Conservation (phyloP, 768 basidiomycete genomes). For the Termitomyces sp. region DNA sequence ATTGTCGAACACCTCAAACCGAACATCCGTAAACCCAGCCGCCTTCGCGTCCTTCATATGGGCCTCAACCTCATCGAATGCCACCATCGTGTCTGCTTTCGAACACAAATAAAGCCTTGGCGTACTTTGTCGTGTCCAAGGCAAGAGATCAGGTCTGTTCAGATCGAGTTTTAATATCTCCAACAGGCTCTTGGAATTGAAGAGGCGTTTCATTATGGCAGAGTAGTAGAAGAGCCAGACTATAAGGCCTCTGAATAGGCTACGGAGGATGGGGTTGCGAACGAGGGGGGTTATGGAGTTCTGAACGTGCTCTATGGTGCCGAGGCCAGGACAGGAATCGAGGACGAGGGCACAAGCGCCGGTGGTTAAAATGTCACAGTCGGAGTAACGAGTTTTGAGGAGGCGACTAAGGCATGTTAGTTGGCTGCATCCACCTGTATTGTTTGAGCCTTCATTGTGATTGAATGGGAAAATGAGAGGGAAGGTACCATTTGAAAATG, state of each 20-base stretch:
- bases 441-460: not conserved
- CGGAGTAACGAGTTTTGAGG: slow-evolving; percentile 18
- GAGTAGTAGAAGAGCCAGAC: slow-evolving; percentile 21
- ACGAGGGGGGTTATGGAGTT: slow-evolving; percentile 28
- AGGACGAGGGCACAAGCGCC: slow-evolving; percentile 30
- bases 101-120: slow-evolving; percentile 45
- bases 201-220: slow-evolving; percentile 17
- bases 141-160: slow-evolving; percentile 25
- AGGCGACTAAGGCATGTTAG: slow-evolving; percentile 29
- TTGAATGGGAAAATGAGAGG: not conserved
- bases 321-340: slow-evolving; percentile 41
- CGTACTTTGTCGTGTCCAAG: slow-evolving; percentile 33
- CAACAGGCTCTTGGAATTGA: slow-evolving; percentile 18
- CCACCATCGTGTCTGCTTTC: slow-evolving; percentile 34
- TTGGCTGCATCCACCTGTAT: slow-evolving; percentile 35
- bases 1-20: slow-evolving; percentile 30
- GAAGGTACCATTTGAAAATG: slow-evolving; percentile 43
- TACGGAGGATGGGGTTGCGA: slow-evolving; percentile 23
- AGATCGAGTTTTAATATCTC: slow-evolving; percentile 23
- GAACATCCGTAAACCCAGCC: slow-evolving; percentile 24
- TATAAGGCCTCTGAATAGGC: slow-evolving; percentile 19
- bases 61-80: slow-evolving; percentile 27
- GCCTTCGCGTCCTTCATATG: slow-evolving; percentile 28
- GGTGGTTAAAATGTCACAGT: slow-evolving; percentile 9
- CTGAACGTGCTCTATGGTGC: slow-evolving; percentile 18